Evolutionary conservation across 805 yeast species (phyloP).

Genomic region (Kuraishia piskuri): DNA sequence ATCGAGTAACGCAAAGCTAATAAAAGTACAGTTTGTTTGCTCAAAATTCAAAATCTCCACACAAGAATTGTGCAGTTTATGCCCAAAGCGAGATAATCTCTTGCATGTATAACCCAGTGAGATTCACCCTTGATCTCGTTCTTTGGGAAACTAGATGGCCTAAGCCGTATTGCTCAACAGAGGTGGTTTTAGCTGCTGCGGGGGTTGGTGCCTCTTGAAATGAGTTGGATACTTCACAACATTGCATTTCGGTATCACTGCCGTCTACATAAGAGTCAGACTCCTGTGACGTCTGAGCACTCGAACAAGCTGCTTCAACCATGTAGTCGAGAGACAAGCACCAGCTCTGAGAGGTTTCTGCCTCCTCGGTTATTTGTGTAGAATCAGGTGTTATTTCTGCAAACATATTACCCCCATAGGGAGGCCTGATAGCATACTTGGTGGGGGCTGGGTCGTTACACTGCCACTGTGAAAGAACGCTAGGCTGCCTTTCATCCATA

Average conservation of each 20-base stretch:
- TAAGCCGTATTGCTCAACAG: background rate
- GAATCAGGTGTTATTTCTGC: background rate
- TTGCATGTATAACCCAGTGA: background rate
- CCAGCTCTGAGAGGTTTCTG: background rate
- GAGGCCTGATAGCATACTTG: background rate
- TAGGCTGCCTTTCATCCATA: background rate
- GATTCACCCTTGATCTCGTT: background rate
- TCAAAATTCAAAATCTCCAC: too few relatives aligned
- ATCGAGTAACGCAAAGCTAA: background rate
- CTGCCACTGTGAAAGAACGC: background rate
- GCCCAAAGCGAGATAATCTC: background rate
- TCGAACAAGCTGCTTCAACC: background rate
- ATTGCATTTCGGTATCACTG: background rate
- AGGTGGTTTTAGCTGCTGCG: background rate
- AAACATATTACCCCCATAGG: background rate
- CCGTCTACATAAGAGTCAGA: background rate
- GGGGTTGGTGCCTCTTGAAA: too few relatives aligned
- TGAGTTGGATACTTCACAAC: too few relatives aligned
- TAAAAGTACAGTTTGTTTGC: background rate
- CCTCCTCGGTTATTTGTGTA: background rate
- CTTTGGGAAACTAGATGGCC: background rate
- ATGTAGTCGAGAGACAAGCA: background rate
- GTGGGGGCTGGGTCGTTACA: background rate
- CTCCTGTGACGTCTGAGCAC: background rate
- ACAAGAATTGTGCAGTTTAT: background rate